Evolutionary conservation across 2,329 filamentous ascomycete species (phyloP).

Genomic region (Colletotrichum tropicale): DNA sequence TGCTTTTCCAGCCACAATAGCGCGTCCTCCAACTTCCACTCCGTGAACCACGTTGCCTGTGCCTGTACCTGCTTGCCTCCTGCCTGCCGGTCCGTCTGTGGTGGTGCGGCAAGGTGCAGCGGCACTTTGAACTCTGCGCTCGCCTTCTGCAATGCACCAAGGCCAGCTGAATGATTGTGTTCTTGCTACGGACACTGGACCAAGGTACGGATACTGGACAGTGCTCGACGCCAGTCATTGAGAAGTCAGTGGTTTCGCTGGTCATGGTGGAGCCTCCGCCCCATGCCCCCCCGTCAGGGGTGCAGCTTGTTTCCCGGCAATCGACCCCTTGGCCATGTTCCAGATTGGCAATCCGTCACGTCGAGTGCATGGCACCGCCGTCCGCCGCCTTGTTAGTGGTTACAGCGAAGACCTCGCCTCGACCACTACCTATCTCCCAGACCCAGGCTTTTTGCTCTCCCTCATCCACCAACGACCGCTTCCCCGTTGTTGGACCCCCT

Average conservation of each 20-base stretch:
- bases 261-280: not conserved
- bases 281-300: not conserved
- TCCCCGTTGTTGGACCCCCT: not conserved
- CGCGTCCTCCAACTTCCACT: not conserved
- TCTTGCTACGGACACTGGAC: not conserved
- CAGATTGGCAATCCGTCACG: slow-evolving; percentile 15
- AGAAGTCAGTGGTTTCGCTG: not conserved
- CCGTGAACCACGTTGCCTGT: not conserved
- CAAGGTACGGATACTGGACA: not conserved
- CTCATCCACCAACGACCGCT: not conserved
- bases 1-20: not conserved
- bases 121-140: not conserved
- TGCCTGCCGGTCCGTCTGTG: not conserved
- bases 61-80: not conserved
- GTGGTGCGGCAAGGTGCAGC: not conserved
- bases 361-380: not conserved
- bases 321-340: slow-evolving; percentile 10
- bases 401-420: not conserved
- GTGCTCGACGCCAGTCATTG: not conserved
- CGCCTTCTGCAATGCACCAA: not conserved
- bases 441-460: not conserved
- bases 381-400: not conserved
- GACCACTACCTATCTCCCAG: not conserved
- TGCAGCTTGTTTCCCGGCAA: slow-evolving; percentile 7
- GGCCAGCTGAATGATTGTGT: not conserved